phyloP scores from a whole-genome alignment of 768 basidiomycete species.

The Serendipita sp. region DNA sequence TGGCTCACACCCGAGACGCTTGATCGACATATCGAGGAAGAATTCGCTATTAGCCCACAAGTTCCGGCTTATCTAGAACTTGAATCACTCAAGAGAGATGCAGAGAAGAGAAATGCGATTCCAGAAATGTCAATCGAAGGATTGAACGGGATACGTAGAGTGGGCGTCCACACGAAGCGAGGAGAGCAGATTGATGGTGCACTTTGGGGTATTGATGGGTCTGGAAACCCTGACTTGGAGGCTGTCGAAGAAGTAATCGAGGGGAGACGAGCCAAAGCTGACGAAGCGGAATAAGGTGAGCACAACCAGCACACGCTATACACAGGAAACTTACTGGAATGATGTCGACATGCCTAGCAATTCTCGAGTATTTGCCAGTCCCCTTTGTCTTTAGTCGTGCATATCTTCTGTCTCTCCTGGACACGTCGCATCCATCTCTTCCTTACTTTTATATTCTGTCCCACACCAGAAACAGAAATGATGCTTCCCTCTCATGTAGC shows the following conservation, averaged over 20 bases:
- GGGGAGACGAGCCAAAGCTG: no score
- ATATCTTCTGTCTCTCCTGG: constrained; percentile 63
- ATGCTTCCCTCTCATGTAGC: constrained; percentile 57
- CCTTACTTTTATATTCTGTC: constrained; percentile 44
- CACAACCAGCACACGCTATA: no score
- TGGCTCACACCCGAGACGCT: constrained; percentile 63
- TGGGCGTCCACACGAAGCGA: background rate
- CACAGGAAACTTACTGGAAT: no score
- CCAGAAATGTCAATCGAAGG: background rate
- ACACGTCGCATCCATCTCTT: constrained; percentile 48
- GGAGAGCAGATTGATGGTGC: background rate
- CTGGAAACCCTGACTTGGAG: constrained; percentile 3
- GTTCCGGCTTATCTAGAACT: background rate
- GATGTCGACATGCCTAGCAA: no score
- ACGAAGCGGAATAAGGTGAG: no score
- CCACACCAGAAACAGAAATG: constrained; percentile 86
- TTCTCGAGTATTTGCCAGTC: no score
- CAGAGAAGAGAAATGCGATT: background rate
- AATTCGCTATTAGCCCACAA: background rate
- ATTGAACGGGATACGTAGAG: background rate
- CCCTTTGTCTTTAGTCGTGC: constrained; percentile 40
- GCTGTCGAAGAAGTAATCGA: constrained; percentile 2
- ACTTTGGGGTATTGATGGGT: constrained; percentile 3
- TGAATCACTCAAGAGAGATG: background rate
- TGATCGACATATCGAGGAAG: constrained; percentile 15